Conservation (phyloP, 2,329 filamentous ascomycete genomes). For the Fusarium duplospermum region DNA sequence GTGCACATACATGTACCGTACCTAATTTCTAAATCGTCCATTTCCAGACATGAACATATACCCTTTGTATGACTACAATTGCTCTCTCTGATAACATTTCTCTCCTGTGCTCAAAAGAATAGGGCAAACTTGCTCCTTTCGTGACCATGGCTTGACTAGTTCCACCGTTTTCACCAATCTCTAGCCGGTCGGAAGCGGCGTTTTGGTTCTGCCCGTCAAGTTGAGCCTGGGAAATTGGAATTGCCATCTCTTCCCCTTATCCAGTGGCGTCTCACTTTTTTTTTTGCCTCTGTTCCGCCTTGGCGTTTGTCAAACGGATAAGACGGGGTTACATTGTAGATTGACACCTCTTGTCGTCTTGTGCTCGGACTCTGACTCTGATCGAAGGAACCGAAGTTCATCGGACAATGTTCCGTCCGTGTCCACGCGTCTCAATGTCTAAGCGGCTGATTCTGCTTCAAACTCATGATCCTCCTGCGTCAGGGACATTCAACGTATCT, state of each 20-base stretch:
- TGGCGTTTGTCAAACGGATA: neutral
- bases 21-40: conserved; percentile 29
- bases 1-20: conserved; percentile 19
- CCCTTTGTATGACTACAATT: conserved; percentile 21
- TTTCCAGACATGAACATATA: conserved; percentile 31
- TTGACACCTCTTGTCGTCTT: neutral
- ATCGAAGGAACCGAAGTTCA: neutral
- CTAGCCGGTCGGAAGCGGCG: neutral
- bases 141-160: neutral
- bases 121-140: neutral
- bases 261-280: conserved; percentile 2
- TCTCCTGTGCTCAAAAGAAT: neutral
- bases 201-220: neutral
- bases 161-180: neutral
- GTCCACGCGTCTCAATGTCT: neutral
- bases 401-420: neutral
- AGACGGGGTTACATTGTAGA: conserved; percentile 4
- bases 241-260: neutral
- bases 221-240: neutral
- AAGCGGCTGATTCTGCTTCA: neutral
- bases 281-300: neutral
- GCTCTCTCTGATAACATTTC: neutral
- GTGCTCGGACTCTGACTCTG: neutral
- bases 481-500: neutral
- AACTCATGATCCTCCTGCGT: neutral